Percentiles rank a stretch among this genome's conserved stretches.
These are phyloP conservation scores for Citropsis articulata DNA, from an alignment of 345 rosid species.

Conservation along the genomic window DNA sequence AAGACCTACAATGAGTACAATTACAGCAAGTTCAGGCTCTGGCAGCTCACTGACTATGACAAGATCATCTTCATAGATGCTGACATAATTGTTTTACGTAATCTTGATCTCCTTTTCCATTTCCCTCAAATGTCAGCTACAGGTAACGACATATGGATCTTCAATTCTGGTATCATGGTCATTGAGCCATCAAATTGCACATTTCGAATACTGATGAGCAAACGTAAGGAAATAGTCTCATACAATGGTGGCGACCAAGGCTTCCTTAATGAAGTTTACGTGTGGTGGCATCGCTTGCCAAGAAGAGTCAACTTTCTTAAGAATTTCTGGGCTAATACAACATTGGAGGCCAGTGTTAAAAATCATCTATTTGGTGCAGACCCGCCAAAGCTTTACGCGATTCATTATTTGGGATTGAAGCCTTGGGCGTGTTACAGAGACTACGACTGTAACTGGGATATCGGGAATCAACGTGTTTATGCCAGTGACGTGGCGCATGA, in stretches of 20 bases:
- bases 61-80: constrained; percentile 86
- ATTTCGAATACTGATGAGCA: constrained; percentile 57
- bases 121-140: constrained; percentile 90
- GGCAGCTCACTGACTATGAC: constrained; percentile 87
- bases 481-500: constrained; percentile 83
- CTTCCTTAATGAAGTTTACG: constrained; percentile 75
- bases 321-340: constrained; percentile 87
- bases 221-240: constrained; percentile 60
- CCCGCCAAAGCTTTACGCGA: constrained; percentile 72
- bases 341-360: constrained; percentile 59
- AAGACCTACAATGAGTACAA: constrained; percentile 80
- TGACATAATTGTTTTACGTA: constrained; percentile 76
- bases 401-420: constrained; percentile 82
- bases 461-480: constrained; percentile 53
- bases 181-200: constrained; percentile 96
- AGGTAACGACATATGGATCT: constrained; percentile 82
- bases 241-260: constrained; percentile 98
- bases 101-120: constrained; percentile 71
- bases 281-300: constrained; percentile 94
- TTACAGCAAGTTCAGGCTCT: constrained; percentile 84
- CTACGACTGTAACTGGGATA: constrained; percentile 87
- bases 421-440: constrained; percentile 95
- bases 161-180: constrained; percentile 94
- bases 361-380: constrained; percentile 69
- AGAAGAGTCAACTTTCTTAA: constrained; percentile 75